These are phyloP conservation scores for Leptodontidium sp. DNA, from an alignment of 2,329 filamentous ascomycete genomes.

Conservation along the genomic window DNA sequence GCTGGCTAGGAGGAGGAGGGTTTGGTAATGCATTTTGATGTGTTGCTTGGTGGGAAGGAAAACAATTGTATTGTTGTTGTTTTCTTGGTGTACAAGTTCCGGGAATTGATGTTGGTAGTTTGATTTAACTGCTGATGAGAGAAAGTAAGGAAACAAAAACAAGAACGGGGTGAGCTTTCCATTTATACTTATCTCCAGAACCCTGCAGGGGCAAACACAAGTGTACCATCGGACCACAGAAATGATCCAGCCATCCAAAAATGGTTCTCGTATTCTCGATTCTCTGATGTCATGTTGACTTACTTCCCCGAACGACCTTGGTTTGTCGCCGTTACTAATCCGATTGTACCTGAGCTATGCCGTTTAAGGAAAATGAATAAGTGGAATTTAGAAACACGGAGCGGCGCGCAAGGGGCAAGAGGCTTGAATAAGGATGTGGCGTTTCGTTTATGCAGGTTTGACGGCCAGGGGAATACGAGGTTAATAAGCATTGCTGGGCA, in stretches of 20 bases:
- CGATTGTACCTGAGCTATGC: conserved; percentile 17
- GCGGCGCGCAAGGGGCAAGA: neutral
- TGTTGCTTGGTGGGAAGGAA: neutral
- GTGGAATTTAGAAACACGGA: conserved; percentile 7
- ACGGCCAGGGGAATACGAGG: neutral
- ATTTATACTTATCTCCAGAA: neutral
- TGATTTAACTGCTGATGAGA: conserved; percentile 4
- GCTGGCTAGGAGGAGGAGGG: conserved; percentile 8
- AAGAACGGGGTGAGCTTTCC: neutral
- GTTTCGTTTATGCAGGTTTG: conserved; percentile 11
- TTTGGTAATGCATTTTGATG: conserved; percentile 11
- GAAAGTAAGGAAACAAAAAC: neutral
- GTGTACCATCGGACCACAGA: neutral
- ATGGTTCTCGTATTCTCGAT: conserved; percentile 10
- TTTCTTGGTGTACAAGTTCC: neutral
- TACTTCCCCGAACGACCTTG: neutral
- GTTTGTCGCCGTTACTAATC: conserved; percentile 15
- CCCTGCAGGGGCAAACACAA: neutral
- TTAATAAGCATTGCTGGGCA: conserved; percentile 14
- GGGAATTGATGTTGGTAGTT: conserved; percentile 5
- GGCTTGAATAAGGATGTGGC: conserved; percentile 18
- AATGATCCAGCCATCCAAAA: neutral
- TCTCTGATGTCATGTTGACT: conserved; percentile 17
- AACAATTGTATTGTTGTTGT: neutral
- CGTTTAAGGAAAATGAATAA: conserved; percentile 15